Conservation (phyloP, 75 land plant species). For the Ceratopteris richardii region DNA sequence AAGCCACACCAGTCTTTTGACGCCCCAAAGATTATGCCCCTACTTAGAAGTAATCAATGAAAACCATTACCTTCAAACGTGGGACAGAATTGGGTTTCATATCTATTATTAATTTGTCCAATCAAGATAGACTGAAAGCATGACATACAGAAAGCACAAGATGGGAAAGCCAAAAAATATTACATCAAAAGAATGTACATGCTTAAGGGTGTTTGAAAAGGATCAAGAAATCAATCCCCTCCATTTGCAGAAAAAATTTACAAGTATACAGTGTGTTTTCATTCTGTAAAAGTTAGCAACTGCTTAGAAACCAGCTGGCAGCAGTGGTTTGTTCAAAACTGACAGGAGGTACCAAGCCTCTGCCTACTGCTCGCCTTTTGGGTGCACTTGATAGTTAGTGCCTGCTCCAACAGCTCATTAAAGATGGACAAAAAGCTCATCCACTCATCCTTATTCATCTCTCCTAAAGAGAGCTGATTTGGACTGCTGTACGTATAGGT, state of each 20-base stretch:
- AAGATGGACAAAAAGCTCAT: conserved; percentile 45
- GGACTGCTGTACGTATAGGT: neutral
- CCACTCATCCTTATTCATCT: conserved; percentile 62
- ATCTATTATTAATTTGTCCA: no score
- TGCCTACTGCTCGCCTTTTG: conserved; percentile 26
- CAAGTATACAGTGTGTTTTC: neutral
- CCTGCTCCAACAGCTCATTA: conserved; percentile 45
- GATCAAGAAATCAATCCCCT: no score
- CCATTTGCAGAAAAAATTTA: neutral
- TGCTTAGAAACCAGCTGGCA: neutral
- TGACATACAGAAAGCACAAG: no score
- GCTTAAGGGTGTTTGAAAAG: no score
- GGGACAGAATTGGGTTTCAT: no score
- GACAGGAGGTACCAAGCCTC: conserved; percentile 67
- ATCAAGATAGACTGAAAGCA: no score
- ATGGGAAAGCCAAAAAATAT: neutral
- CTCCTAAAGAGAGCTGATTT: conserved; percentile 20
- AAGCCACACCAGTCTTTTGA: no score
- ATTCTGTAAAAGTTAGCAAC: neutral
- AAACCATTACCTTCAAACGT: no score
- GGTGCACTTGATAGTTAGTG: conserved; percentile 23
- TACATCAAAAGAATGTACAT: no score
- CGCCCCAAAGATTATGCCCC: no score
- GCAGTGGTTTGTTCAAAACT: conserved; percentile 18
- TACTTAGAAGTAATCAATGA: no score